Evolutionary conservation across 495 filamentous ascomycete species (phyloP), one percentile per base, ranked within the genome.

Genomic region (Aspergillus egyptiacus): DNA sequence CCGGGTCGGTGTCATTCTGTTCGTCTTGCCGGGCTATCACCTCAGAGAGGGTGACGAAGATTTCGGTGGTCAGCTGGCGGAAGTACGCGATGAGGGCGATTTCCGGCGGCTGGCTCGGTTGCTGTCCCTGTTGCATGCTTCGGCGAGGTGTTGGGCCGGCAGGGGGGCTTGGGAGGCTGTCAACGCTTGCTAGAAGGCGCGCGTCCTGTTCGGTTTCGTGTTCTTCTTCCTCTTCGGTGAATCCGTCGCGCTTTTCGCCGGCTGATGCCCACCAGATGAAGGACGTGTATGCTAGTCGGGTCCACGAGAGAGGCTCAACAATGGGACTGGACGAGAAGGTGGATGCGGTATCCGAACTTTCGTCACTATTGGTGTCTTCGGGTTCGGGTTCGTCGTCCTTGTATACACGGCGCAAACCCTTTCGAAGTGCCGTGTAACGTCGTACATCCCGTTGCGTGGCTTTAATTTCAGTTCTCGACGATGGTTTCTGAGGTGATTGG

Each of bases 211-310:
- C 67, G 13, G 65, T 56, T 39, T 72, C 67, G 7, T 72, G 65
- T 45, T 69, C 66, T 46, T 66, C 63, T 47, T 73, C 67, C 47
- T 73, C 69, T 50, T 74, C 65, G 5, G 64, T 61, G 19, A 71
- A 56, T 15, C 60, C 70, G 18, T 79, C 76, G 2, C 83, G 76
- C 62, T 86, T 81, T 65, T 97, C 93, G 38, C 93, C 93, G 1
- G 93, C 93, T 1, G 88, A 91, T 0, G 93, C 93, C 93, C 93
- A 98, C 91, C 91, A 98, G 70, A 96, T 91, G 72, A 96, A 96
- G 3, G 86, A 84, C 20, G 78, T 81, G 61, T 96, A 97, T 7
- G 91, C 91, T 10, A 95, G 77, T 6, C 87, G 86, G 0, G 88
- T 74, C 93, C 91, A 97, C n/a, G 84, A 86, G 30, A 82, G 71